phyloP scores from a whole-genome alignment of 2,329 filamentous ascomycete species.

The Colletotrichum euphorbiae region DNA sequence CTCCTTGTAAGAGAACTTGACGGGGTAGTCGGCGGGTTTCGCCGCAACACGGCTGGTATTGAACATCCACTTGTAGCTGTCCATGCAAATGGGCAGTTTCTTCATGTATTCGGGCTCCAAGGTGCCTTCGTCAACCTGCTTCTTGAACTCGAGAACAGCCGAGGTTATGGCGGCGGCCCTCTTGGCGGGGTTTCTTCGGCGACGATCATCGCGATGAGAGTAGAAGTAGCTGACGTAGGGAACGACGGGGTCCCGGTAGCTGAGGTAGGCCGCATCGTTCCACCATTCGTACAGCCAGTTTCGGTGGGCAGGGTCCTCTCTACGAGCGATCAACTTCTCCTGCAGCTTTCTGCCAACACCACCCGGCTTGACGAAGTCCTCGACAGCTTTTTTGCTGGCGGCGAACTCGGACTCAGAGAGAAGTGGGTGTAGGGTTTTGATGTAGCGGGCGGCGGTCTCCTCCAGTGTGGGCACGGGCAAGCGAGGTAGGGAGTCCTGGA shows the following conservation, averaged over 20 bases:
- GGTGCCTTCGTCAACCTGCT: constrained; percentile 82
- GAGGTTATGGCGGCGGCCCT: constrained; percentile 91
- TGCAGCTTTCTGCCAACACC: constrained; percentile 86
- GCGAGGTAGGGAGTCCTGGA: constrained; percentile 84
- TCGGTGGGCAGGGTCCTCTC: constrained; percentile 82
- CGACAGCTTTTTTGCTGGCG: constrained; percentile 82
- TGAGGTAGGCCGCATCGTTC: constrained; percentile 94
- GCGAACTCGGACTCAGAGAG: constrained; percentile 76
- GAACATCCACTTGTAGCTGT: constrained; percentile 99
- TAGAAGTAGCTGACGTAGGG: constrained; percentile 99
- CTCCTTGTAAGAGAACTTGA: constrained; percentile 80
- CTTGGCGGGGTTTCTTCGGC: constrained; percentile 88
- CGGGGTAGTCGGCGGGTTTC: constrained; percentile 82
- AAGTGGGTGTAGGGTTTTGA: constrained; percentile 82
- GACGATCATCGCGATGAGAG: constrained; percentile 93
- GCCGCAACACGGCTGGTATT: constrained; percentile 89
- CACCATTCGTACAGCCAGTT: constrained; percentile 99
- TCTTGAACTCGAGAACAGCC: constrained; percentile 92
- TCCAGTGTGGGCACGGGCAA: constrained; percentile 85
- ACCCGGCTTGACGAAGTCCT: constrained; percentile 89
- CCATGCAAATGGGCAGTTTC: constrained; percentile 97
- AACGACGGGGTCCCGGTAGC: constrained; percentile 93
- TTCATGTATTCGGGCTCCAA: constrained; percentile 99
- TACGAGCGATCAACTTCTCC: constrained; percentile 83
- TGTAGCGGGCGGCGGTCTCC: constrained; percentile 83